Conservation (phyloP, 345 rosid species). For the Syzygium grande region DNA sequence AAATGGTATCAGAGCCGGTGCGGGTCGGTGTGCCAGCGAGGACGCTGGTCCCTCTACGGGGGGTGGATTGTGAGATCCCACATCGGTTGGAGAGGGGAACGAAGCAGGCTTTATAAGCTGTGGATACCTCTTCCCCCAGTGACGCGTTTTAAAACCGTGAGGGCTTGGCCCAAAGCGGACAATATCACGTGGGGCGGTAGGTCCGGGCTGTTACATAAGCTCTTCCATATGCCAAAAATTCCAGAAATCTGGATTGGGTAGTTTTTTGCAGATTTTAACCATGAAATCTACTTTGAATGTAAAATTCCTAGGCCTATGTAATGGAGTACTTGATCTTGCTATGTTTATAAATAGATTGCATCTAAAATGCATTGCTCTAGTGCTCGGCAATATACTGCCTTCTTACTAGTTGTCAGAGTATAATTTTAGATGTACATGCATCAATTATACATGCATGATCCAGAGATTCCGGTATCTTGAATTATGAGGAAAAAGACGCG, state of each 20-base stretch:
- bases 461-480: neutral
- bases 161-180: too few species aligned
- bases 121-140: too few species aligned
- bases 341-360: neutral
- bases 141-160: too few species aligned
- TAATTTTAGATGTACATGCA: neutral
- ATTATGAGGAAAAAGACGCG: neutral
- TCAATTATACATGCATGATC: neutral
- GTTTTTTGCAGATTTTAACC: neutral
- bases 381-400: neutral
- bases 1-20: too few species aligned
- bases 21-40: too few species aligned
- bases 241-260: neutral
- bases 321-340: neutral
- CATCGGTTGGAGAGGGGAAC: too few species aligned
- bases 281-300: neutral
- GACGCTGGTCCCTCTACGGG: too few species aligned
- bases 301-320: neutral
- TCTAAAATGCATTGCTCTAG: neutral
- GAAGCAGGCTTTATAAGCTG: too few species aligned
- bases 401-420: neutral
- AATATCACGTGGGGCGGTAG: too few species aligned
- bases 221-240: neutral
- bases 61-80: too few species aligned
- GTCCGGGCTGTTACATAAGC: too few species aligned